Evolutionary conservation across 257 asterid genomes (phyloP), one percentile per base, ranked within the genome.

Genomic region (Solanum microdontum): DNA sequence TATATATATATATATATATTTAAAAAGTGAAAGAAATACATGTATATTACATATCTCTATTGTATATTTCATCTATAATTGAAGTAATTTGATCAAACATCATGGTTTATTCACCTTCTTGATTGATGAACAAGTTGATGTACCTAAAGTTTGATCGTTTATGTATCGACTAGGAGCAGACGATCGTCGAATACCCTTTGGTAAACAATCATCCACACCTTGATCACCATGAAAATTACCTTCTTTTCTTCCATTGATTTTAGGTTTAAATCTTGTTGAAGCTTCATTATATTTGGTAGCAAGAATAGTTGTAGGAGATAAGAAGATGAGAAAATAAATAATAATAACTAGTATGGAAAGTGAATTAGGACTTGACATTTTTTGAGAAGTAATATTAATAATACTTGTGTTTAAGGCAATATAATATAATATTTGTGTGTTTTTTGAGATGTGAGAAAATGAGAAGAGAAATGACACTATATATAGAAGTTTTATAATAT

Each of bases 141-240:
- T 90, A 72, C 48, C 92, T 11, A 93, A 90, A 28, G 95, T 91
- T 69, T 92, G 91, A 82, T 89, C 75, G 36, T 94, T 93, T 64
- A 89, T 94, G 83, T 91, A 94, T 11, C 95, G 92, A 36, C 98
- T 94, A 2, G 97, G 98, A n/a, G 93, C 97, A 55, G 98, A 94
- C 2, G 91, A 88, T 36, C 87, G 90, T 13, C 91, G 88, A 23
- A 91, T 88, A 37, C 97, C 97, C 85, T 93, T 93, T 14, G 98
- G 98, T 93, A 93, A 55, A 88, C 98, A 94, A 34, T 91, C 87
- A 87, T 93, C 94, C 36, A 93, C 80, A 17, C 88, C 92, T 80
- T 90, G 88, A 23, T 90, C 90, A 36, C 87, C 91, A 6, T 62
- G 87, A 6, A 37, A 15, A 8, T 84, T 76, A 21, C 40, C 84